Evolutionary conservation across 1,139 yeast species (phyloP), one percentile per base, ranked within the genome.

Genomic region (Suhomyces guaymorum): DNA sequence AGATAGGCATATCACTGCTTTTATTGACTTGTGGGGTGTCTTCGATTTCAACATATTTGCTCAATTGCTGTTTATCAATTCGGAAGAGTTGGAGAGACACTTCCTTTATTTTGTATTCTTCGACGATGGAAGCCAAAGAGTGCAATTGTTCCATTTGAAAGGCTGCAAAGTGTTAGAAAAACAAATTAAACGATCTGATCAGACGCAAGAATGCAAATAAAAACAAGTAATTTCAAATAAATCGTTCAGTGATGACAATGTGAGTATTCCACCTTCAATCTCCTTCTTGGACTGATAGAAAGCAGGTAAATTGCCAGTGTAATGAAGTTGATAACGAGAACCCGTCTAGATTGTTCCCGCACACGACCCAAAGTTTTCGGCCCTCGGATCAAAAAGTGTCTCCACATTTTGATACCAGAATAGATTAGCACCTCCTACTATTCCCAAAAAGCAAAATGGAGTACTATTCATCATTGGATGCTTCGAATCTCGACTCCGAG

Each of bases 401-500:
- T 34, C 35, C 36, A 37, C 39, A 35, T 34, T 36, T 28, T 14
- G 15, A n/a, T n/a, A n/a, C n/a, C n/a, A n/a, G n/a, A n/a, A n/a
- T n/a, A n/a, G n/a, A n/a, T n/a, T 7, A 24, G 11, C 17, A 11
- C n/a, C 3, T n/a, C 8, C 31, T 9, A n/a, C n/a, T n/a, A n/a
- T 11, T 7, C 8, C 4, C n/a, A 12, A n/a, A n/a, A n/a, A n/a
- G 8, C 28, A 13, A 13, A 2, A 87, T 87, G 95, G 95, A 86
- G 57, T 87, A 82, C 63, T 86, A 82, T 54, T 82, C 94, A 7
- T 81, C 90, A 1, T 65, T 85, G 38, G 88, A 84, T 60, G 87
- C 95, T 4, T 71, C 87, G 24, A 79, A 82, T 36, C 61, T 86
- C 42, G 92, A 86, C 52, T 72, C 83, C 1, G 84, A 80, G 39